Evolutionary conservation across 805 yeast species (phyloP), one percentile per base, ranked within the genome.

Genomic region (Ogataea thermomethanolica): DNA sequence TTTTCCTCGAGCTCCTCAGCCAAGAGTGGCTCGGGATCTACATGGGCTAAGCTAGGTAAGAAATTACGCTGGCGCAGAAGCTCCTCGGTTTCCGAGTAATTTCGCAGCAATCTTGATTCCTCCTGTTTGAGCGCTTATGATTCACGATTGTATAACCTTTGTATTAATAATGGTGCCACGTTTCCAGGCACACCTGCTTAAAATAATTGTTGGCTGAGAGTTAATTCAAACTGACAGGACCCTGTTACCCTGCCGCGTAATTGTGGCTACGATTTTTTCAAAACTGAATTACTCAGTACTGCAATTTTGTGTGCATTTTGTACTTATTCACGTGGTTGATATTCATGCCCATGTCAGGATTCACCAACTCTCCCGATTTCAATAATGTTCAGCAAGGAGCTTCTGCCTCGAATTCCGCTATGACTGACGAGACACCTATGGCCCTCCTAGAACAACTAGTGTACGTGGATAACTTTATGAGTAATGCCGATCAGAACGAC

Each of bases 381-480:
- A 31, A 28, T 21, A 24, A 29, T 20, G 5, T 29, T 7, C 34
- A 34, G 13, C 21, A 33, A 11, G 38, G 38, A n/a, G 35, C 30
- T 12, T 26, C 39, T 5, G 9, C 31, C 15, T 25, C 32, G 3
- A 14, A 21, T n/a, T 9, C 31, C n/a, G 37, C 45, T 26, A 43
- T 43, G 23, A 8, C 43, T 6, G 65, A 62, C 37, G 65, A 62
- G 15, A 64, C 69, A 5, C 67, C 68, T 4, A 57, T 62, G 54
- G 69, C 81, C 1, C 61, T 84, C 20, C 57, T 84, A 39, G 95
- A 84, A 56, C 95, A 84, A 65, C 66, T 84, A 42, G 90, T 85
- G 2, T 84, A 83, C 51, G 85, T 84, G 25, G 95, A 84, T 56
- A 82, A 81, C 46, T 82, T 84, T 54, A 75, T 84, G 69, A 78